Evolutionary conservation across 345 rosid genomes (phyloP), one percentile per base, ranked within the genome.

Genomic region (Hibiscus trionum): DNA sequence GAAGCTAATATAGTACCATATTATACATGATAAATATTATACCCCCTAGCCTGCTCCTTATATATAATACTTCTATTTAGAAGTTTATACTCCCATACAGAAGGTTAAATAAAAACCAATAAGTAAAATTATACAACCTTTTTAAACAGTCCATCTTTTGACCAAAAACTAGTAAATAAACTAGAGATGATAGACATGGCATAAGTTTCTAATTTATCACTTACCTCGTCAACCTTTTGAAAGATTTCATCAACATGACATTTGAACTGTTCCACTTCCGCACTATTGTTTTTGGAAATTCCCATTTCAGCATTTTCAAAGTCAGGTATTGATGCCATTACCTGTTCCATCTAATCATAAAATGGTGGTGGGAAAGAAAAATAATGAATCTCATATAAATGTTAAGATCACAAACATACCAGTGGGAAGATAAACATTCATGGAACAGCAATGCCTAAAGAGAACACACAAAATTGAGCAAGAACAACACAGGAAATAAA

Each of bases 211-310:
- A 44, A 71, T 19, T 35, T 33, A 55, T 56, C 31, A 70, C 66
- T 66, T 81, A 87, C 95, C 95, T 88, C 79, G 77, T 84, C 86
- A 78, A 92, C 88, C 79, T 85, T 84, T 56, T 71, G 71, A 39
- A 77, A 77, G 42, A 88, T 84, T 69, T 86, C 87, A 66, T 90
- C 90, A 71, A 92, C 82, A 1, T 79, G 81, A 69, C 71, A 63
- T 73, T 77, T 78, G 74, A 84, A 85, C 69, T 46, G 73, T 50
- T 85, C 85, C 46, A 49, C 44, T 42, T 87, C 89, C 0, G 76
- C 42, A 44, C 71, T 78, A 52, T 72, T 56, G 57, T 35, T 57
- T 49, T 15, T 63, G 64, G 5, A 17, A 75, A 46, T 80, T 71
- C 73, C 77, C 81, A 29, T 76, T 62, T 56, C 58, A 16, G 64